phyloP scores from a whole-genome alignment of 2,329 filamentous ascomycete species.

The Coniosporium tulheliwenetii region DNA sequence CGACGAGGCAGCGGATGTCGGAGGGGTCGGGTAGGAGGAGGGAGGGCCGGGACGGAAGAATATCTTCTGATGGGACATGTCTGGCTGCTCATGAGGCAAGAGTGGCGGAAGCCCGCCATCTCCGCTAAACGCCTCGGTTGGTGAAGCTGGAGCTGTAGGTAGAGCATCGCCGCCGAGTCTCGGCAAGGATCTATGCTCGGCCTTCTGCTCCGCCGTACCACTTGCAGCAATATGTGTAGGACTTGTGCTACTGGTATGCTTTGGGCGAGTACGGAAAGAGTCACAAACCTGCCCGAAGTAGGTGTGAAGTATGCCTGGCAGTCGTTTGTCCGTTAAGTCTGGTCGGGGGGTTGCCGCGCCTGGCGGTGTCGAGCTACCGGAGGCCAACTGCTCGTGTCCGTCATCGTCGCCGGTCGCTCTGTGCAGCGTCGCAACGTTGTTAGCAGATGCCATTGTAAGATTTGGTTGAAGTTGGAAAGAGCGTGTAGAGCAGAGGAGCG shows the following conservation, averaged over 20 bases:
- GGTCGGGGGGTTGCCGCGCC: slow-evolving; percentile 87
- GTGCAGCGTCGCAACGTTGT: slow-evolving; percentile 16
- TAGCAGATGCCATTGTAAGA: slow-evolving; percentile 12
- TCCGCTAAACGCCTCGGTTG: slow-evolving; percentile 4
- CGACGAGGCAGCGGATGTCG: slow-evolving; percentile 24
- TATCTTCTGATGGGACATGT: slow-evolving; percentile 3
- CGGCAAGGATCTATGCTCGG: slow-evolving; percentile 5
- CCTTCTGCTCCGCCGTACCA: slow-evolving; percentile 9
- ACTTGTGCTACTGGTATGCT: slow-evolving; percentile 9
- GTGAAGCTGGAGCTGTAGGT: slow-evolving; percentile 20
- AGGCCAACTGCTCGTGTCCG: slow-evolving; percentile 60
- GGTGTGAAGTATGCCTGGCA: slow-evolving; percentile 85
- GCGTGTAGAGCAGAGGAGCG: no score
- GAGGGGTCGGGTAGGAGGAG: slow-evolving; percentile 22
- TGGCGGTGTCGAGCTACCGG: slow-evolving; percentile 69
- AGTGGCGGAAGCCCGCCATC: slow-evolving; percentile 14
- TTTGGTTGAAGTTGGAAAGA: no score
- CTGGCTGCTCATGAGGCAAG: slow-evolving; percentile 18
- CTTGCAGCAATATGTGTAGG: slow-evolving; percentile 18
- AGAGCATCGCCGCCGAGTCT: slow-evolving; percentile 6
- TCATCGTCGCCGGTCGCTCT: slow-evolving; percentile 45
- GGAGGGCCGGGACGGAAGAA: slow-evolving; percentile 4
- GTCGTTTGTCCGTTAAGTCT: slow-evolving; percentile 83
- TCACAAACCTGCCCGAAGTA: slow-evolving; percentile 99
- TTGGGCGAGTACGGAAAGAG: slow-evolving; percentile 40